Evolutionary conservation across 371 early-diverging fungal genomes (phyloP).

Genomic region (Rhizopus delemar): DNA sequence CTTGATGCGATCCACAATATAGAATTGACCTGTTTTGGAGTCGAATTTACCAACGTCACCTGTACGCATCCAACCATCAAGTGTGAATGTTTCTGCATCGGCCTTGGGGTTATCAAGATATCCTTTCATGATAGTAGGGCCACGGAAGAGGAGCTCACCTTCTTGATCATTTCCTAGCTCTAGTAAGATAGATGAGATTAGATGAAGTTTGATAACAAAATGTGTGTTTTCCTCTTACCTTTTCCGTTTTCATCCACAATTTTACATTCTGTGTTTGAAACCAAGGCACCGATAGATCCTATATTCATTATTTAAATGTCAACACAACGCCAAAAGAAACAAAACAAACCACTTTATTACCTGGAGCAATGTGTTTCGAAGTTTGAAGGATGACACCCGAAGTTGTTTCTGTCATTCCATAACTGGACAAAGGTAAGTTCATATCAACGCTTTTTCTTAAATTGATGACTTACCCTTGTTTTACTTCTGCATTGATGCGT

Average conservation of each 20-base stretch:
- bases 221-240: slow-evolving; percentile 29
- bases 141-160: slow-evolving; percentile 80
- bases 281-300: slow-evolving; percentile 71
- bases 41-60: slow-evolving; percentile 82
- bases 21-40: slow-evolving; percentile 55
- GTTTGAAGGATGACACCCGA: slow-evolving; percentile 13
- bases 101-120: slow-evolving; percentile 71
- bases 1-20: slow-evolving; percentile 72
- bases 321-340: background rate
- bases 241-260: slow-evolving; percentile 65
- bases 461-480: slow-evolving; percentile 36
- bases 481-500: slow-evolving; percentile 44
- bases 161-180: slow-evolving; percentile 56
- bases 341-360: background rate
- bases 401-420: slow-evolving; percentile 20
- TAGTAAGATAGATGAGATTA: slow-evolving; percentile 9
- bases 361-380: slow-evolving; percentile 12
- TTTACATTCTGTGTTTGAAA: slow-evolving; percentile 69
- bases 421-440: slow-evolving; percentile 11
- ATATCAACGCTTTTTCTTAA: background rate
- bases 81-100: slow-evolving; percentile 62
- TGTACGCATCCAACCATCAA: slow-evolving; percentile 72
- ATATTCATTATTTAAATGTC: slow-evolving; percentile 9
- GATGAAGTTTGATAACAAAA: background rate
- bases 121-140: slow-evolving; percentile 82